A percentile compares a stretch with the other conserved stretches of the same genome.
These are phyloP conservation scores for Rhizopogon sp. DNA, from an alignment of 768 basidiomycete genomes.

Conservation along the genomic window DNA sequence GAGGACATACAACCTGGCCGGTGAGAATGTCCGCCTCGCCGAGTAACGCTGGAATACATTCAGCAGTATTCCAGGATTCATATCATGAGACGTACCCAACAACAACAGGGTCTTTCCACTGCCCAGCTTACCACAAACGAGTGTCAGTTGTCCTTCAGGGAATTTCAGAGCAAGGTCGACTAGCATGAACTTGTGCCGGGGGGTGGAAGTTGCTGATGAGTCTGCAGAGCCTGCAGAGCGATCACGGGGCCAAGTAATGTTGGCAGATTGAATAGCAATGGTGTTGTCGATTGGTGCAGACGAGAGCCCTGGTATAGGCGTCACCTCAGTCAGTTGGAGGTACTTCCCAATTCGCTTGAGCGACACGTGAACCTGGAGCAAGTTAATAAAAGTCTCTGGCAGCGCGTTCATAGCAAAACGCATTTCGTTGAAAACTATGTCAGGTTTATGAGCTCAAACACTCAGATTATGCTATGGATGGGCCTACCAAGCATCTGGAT, in stretches of 20 bases:
- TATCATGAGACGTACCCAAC: conserved; percentile 36
- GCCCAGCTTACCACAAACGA: conserved; percentile 87
- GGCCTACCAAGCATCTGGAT: conserved; percentile 37
- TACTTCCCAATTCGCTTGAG: conserved; percentile 91
- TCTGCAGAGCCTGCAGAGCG: conserved; percentile 42
- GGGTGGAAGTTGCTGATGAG: conserved; percentile 63
- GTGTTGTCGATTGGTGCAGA: conserved; percentile 41
- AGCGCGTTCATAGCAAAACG: conserved; percentile 84
- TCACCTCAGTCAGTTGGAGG: conserved; percentile 68
- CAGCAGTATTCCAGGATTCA: neutral
- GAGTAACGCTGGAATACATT: conserved; percentile 52
- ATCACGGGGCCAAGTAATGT: conserved; percentile 88
- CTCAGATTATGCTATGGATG: neutral
- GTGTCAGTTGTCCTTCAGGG: conserved; percentile 71
- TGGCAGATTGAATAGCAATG: conserved; percentile 79
- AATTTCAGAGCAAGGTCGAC: conserved; percentile 76
- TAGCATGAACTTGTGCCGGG: conserved; percentile 73
- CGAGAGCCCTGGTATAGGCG: conserved; percentile 50
- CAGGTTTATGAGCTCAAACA: neutral
- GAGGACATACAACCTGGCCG: conserved; percentile 78
- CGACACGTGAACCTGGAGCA: conserved; percentile 84
- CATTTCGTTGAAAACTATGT: conserved; percentile 78
- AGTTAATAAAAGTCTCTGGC: conserved; percentile 87
- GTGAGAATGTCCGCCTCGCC: conserved; percentile 84
- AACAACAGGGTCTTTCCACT: conserved; percentile 88